Percentiles rank a stretch among this genome's conserved stretches.
phyloP scores from a whole-genome alignment of 2,329 filamentous ascomycete genomes.

The Aspergillus pseudoglaucus region DNA sequence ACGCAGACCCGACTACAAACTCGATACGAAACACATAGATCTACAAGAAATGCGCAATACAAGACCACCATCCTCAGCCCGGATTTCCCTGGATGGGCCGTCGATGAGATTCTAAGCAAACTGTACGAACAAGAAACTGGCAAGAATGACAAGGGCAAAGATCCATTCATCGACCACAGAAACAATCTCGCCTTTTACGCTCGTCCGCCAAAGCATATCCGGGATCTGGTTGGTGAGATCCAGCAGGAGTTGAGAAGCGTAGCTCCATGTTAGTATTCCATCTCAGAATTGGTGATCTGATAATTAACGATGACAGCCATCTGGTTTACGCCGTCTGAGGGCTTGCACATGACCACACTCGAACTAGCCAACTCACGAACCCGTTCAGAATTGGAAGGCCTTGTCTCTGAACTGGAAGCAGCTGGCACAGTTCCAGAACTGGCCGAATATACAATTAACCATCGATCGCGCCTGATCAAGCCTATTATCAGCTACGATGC shows the following conservation, averaged over 20 bases:
- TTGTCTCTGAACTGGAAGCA: conserved; percentile 54
- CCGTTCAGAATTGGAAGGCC: conserved; percentile 56
- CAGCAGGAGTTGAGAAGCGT: conserved; percentile 60
- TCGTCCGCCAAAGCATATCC: conserved; percentile 66
- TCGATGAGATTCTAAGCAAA: conserved; percentile 69
- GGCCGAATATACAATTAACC: conserved; percentile 58
- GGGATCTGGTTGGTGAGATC: conserved; percentile 59
- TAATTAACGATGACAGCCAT: conserved; percentile 47
- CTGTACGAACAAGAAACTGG: conserved; percentile 44
- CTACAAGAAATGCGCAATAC: conserved; percentile 68
- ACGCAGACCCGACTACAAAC: conserved; percentile 51
- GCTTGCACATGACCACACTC: conserved; percentile 77
- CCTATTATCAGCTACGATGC: conserved; percentile 79
- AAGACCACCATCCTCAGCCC: conserved; percentile 63
- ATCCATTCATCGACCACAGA: conserved; percentile 65
- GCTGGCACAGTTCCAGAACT: conserved; percentile 49
- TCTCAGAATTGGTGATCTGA: not conserved
- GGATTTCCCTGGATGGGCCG: conserved; percentile 62
- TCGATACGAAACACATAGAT: conserved; percentile 68
- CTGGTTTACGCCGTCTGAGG: conserved; percentile 76
- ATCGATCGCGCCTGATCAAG: conserved; percentile 70
- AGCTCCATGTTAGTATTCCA: conserved; percentile 59
- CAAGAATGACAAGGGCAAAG: conserved; percentile 51
- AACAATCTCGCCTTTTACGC: conserved; percentile 87
- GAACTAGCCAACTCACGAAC: conserved; percentile 80